Percentiles rank a stretch among this genome's conserved stretches.
These are phyloP conservation scores for Thielaviopsis punctulata DNA, from an alignment of 2,329 filamentous ascomycete species.

Conservation along the genomic window DNA sequence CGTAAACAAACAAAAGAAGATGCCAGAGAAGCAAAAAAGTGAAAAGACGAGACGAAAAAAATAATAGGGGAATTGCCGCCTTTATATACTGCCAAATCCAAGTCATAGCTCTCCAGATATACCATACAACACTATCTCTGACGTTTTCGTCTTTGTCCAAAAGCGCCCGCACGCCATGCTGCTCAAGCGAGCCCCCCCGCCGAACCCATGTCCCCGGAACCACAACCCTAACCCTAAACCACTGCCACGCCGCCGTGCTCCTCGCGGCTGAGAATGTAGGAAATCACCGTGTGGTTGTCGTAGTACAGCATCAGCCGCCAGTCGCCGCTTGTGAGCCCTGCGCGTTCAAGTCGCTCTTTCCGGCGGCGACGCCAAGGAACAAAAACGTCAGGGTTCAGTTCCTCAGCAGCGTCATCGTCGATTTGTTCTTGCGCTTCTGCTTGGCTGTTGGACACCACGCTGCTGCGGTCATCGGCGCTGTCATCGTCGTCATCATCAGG, in stretches of 20 bases:
- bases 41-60: constrained; percentile 2
- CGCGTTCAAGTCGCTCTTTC: background rate
- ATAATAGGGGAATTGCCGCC: background rate
- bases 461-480: too few species aligned
- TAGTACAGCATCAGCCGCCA: constrained; percentile 60
- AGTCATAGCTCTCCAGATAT: too few species aligned
- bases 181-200: background rate
- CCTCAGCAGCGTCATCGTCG: background rate
- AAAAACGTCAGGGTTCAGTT: background rate
- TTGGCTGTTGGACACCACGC: too few species aligned
- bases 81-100: too few species aligned
- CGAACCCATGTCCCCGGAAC: too few species aligned
- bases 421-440: background rate
- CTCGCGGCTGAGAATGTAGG: constrained; percentile 44
- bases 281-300: constrained; percentile 49
- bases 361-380: constrained; percentile 2
- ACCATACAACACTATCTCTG: too few species aligned
- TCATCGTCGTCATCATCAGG: too few species aligned
- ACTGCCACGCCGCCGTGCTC: constrained; percentile 16
- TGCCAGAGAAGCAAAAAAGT: background rate
- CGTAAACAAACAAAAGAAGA: background rate
- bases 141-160: too few species aligned
- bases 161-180: too few species aligned
- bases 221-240: background rate
- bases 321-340: constrained; percentile 22